Evolutionary conservation across 768 basidiomycete genomes (phyloP).

Genomic region (Pisolithus tinctorius): DNA sequence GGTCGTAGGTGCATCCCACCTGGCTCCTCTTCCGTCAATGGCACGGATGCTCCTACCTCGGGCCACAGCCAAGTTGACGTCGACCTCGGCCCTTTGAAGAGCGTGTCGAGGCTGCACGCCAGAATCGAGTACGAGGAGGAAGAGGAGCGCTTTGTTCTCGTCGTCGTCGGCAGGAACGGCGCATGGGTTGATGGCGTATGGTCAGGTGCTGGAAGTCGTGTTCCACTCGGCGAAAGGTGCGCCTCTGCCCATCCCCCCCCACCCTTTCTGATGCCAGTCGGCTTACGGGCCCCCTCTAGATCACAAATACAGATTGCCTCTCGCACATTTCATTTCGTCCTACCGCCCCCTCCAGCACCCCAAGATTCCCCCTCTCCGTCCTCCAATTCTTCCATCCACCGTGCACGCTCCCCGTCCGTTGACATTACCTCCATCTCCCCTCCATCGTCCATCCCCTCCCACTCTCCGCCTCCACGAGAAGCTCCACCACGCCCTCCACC

Average conservation of each 20-base stretch:
- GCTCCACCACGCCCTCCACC: constrained; percentile 35
- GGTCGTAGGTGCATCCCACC: constrained; percentile 76
- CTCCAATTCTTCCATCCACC: constrained; percentile 61
- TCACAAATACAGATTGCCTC: constrained; percentile 97
- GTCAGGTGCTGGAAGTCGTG: constrained; percentile 80
- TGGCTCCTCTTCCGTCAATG: constrained; percentile 42
- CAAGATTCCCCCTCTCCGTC: constrained; percentile 80
- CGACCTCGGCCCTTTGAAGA: constrained; percentile 94
- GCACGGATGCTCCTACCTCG: constrained; percentile 34
- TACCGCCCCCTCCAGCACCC: constrained; percentile 79
- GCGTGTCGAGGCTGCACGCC: constrained; percentile 94
- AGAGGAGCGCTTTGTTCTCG: constrained; percentile 80
- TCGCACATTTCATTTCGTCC: constrained; percentile 92
- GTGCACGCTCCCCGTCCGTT: constrained; percentile 71
- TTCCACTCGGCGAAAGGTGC: constrained; percentile 81
- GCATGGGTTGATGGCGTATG: constrained; percentile 99
- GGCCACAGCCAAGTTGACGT: constrained; percentile 56
- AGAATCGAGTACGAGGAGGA: constrained; percentile 92
- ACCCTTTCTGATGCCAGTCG: background rate
- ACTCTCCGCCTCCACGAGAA: constrained; percentile 58
- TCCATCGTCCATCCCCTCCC: constrained; percentile 75
- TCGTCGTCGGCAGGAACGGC: constrained; percentile 93
- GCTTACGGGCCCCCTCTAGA: constrained; percentile 34
- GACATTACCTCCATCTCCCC: constrained; percentile 78
- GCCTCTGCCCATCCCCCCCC: constrained; percentile 9